phyloP scores from a whole-genome alignment of 192 early-diverging fungal genomes.

The Coemansia aciculifera region DNA sequence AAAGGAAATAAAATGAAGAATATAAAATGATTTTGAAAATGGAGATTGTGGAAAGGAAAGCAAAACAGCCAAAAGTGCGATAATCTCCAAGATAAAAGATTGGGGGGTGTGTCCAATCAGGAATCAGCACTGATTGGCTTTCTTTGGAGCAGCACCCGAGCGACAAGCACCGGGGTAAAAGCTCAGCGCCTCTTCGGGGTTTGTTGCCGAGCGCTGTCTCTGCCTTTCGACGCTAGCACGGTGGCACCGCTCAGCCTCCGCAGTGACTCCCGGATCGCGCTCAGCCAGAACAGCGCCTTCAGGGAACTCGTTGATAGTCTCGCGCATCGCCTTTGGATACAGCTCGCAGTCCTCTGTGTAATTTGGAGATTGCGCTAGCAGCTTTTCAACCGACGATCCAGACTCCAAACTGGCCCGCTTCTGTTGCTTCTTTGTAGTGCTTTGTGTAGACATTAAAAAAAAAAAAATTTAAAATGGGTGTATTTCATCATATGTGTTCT shows the following conservation, averaged over 20 bases:
- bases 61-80: not conserved
- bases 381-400: conserved; percentile 20
- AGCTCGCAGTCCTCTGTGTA: conserved; percentile 40
- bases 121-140: not conserved
- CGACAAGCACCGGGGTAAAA: conserved; percentile 40
- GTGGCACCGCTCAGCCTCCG: conserved; percentile 22
- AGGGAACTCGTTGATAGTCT: conserved; percentile 34
- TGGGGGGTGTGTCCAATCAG: not conserved
- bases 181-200: conserved; percentile 21
- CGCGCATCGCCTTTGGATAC: conserved; percentile 48
- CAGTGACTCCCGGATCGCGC: conserved; percentile 32
- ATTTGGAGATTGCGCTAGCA: conserved; percentile 23
- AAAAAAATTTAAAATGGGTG: not conserved
- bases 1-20: conserved; percentile 6
- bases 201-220: not conserved
- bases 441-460: conserved; percentile 5
- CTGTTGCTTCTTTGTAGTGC: not conserved
- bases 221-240: conserved; percentile 11
- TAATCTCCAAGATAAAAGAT: not conserved
- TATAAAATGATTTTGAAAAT: conserved; percentile 7
- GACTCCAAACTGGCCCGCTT: conserved; percentile 5
- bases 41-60: not conserved
- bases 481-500: not conserved
- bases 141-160: not conserved
- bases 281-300: conserved; percentile 22